A percentile compares a stretch with the other conserved stretches of the same genome.
phyloP scores from a whole-genome alignment of 1,284 basidiomycete genomes.

The Uromyces viciae-fabae region DNA sequence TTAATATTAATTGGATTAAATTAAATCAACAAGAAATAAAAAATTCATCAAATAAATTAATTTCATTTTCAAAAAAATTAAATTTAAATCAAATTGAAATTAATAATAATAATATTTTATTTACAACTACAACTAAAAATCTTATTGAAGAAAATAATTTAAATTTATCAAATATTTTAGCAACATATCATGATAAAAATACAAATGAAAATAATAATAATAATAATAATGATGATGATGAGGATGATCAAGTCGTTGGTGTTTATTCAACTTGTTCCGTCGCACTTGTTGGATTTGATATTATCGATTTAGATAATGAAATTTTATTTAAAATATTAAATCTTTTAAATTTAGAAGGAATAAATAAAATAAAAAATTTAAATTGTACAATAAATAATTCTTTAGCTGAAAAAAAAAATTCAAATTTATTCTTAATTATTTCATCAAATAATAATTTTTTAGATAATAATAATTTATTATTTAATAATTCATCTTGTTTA shows the following conservation, averaged over 20 bases:
- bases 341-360: constrained; percentile 6
- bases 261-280: background rate
- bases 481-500: background rate
- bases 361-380: too few species aligned
- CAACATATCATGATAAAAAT: background rate
- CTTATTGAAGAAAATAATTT: background rate
- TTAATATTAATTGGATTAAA: constrained; percentile 11
- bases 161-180: background rate
- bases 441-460: constrained; percentile 7
- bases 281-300: constrained; percentile 25
- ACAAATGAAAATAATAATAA: too few species aligned
- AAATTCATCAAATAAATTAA: background rate
- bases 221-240: too few species aligned
- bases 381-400: too few species aligned
- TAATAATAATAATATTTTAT: background rate
- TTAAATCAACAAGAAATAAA: background rate
- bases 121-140: background rate
- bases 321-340: constrained; percentile 16
- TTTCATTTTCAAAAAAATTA: background rate
- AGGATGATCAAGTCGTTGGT: background rate
- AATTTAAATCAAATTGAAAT: background rate
- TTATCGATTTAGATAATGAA: background rate
- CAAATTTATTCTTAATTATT: background rate
- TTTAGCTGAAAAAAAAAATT: background rate
- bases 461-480: too few species aligned